Evolutionary conservation across 23 red algal species (phyloP), one percentile per base, ranked within the genome.

Genomic region (Gracilaria domingensis): DNA sequence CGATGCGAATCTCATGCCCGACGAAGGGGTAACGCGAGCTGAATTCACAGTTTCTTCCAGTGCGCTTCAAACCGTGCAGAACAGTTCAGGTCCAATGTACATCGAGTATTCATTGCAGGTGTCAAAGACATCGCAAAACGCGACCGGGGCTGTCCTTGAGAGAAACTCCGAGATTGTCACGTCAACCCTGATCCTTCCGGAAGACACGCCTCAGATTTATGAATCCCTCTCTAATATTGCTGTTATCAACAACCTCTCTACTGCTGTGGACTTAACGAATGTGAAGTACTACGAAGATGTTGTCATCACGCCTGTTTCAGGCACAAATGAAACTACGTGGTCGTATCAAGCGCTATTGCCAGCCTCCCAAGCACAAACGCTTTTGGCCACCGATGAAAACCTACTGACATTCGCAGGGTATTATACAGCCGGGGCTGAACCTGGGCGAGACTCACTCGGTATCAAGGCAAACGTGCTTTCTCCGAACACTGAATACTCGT

Each of bases 201-300:
- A 79, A 29, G 53, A 65, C 34, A 48, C 30, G 18, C 21, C 71
- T 2, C 72, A 79, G 14, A 23, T 26, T 12, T 93, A 59, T 75
- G 79, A 93, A 54, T 36, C 66, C 1, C 64, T 93, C 13, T 53
- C 66, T 47, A 49, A 75, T 12, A 84, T 93, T 76, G 40, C 69
- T 24, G 81, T 93, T 38, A 71, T 30, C 17, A 84, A 84, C 89
- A 93, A 93, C 75, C 89, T 74, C 29, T 84, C 89, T 44, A 62
- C 60, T 84, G 23, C 39, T 4, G 45, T 84, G 17, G 89, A 84
- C 28, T 24, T 48, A 55, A 47, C 66, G 39, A 45, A 77, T 40
- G 81, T 93, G 62, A 93, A 93, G 42, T 93, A 93, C 71, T 93
- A 84, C 51, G 77, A 93, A 71, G 89, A 93, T 61, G 80, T 93